Evolutionary conservation across 2,329 filamentous ascomycete species (phyloP), one percentile per base, ranked within the genome.

Genomic region (Colletotrichum acutatum): DNA sequence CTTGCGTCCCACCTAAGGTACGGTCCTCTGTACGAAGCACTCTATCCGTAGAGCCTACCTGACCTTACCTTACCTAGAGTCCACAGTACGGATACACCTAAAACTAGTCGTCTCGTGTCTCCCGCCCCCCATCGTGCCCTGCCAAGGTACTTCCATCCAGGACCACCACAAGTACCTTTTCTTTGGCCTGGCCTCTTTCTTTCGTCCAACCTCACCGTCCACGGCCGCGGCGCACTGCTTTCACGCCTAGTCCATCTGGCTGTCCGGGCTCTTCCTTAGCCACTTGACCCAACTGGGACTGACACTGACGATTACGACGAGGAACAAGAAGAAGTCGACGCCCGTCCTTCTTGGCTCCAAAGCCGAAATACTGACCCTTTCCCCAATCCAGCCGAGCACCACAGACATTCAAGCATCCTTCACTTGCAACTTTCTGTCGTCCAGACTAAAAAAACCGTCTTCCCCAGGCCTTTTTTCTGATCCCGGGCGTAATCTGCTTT

Each of bases 281-380:
- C 66, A 65, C 70, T 65, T 72, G 70, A 42, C 66, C 66, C n/a
- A 24, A 65, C 66, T 37, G 24, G 70, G 70, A 70, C 56, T 61
- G 60, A 69, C 46, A 60, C 56, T 65, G 59, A 65, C 37, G 60
- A 69, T 56, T 19, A 57, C 60, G 8, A 52, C 61, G 71, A 58
- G 32, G 26, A 34, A 49, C 54, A 8, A 16, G 52, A 24, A 63
- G 46, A 22, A 37, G 26, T 49, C n/a, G 49, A 62, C 63, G 56
- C 68, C 37, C 68, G 30, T 61, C 58, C 14, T 37, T 68, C 69
- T 72, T 68, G 65, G 64, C 69, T 2, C 3, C 59, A 63, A 42
- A 37, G 59, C 64, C 63, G 58, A 72, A 68, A 58, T 72, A 63
- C 69, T 68, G 53, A 52, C 64, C 59, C 59, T 32, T 68, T 64